These are phyloP conservation scores for Balansia obtecta DNA, from an alignment of 2,329 filamentous ascomycete genomes.

Conservation along the genomic window DNA sequence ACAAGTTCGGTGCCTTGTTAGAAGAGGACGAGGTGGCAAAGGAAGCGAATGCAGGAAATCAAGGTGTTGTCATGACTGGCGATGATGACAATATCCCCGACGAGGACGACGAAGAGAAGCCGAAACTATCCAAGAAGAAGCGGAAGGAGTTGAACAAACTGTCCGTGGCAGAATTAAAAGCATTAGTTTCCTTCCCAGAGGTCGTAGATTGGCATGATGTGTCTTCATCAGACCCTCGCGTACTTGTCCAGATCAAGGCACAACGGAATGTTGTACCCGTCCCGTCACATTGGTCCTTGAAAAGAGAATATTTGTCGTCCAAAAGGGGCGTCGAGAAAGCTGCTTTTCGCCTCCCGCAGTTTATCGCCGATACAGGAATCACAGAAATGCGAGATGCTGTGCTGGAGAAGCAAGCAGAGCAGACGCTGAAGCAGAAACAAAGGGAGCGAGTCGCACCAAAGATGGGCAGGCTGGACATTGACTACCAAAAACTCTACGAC, in stretches of 20 bases:
- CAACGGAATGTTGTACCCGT: constrained; percentile 94
- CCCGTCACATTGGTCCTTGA: constrained; percentile 86
- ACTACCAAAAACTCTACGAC: constrained; percentile 96
- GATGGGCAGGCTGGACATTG: constrained; percentile 94
- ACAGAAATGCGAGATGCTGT: constrained; percentile 96
- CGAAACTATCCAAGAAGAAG: constrained; percentile 87
- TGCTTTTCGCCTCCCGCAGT: constrained; percentile 83
- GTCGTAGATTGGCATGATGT: constrained; percentile 97
- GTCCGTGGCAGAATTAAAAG: constrained; percentile 90
- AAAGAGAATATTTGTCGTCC: constrained; percentile 92
- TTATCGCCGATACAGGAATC: constrained; percentile 95
- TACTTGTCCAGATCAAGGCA: constrained; percentile 89
- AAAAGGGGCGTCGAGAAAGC: constrained; percentile 96
- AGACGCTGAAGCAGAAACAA: constrained; percentile 88
- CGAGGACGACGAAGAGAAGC: constrained; percentile 57
- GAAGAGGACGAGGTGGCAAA: constrained; percentile 52
- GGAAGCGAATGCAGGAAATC: constrained; percentile 57
- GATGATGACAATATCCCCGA: constrained; percentile 80
- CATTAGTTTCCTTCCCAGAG: constrained; percentile 79
- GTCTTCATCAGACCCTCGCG: constrained; percentile 74
- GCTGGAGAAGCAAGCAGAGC: constrained; percentile 87
- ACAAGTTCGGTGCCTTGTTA: constrained; percentile 58
- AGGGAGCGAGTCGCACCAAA: constrained; percentile 88
- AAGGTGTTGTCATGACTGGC: constrained; percentile 73
- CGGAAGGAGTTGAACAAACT: constrained; percentile 84